Conservation (phyloP, 2,329 filamentous ascomycete genomes). For the Colletotrichum tofieldiae region DNA sequence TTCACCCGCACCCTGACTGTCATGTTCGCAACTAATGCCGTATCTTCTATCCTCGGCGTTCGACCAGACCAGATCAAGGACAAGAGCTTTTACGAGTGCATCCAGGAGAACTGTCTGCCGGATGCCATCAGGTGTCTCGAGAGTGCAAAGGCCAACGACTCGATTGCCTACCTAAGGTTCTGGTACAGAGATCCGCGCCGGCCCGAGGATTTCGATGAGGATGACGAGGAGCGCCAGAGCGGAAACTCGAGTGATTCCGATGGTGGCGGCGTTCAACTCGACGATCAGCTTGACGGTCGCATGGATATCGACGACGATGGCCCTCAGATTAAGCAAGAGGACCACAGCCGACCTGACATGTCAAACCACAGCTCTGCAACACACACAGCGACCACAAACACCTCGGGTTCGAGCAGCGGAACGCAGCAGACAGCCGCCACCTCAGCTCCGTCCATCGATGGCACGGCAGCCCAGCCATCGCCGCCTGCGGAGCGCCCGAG, state of each 20-base stretch:
- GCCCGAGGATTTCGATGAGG: slow-evolving; percentile 65
- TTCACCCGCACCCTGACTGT: slow-evolving; percentile 87
- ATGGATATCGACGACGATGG: slow-evolving; percentile 61
- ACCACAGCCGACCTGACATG: slow-evolving; percentile 26
- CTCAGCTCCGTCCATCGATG: slow-evolving; percentile 26
- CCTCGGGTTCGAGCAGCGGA: slow-evolving; percentile 31
- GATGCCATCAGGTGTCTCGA: slow-evolving; percentile 86
- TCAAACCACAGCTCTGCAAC: slow-evolving; percentile 43
- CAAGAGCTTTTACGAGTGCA: slow-evolving; percentile 90
- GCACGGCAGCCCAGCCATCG: slow-evolving; percentile 9
- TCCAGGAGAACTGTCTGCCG: slow-evolving; percentile 81
- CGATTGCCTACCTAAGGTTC: slow-evolving; percentile 90
- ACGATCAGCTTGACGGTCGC: slow-evolving; percentile 56
- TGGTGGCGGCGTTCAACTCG: slow-evolving; percentile 64
- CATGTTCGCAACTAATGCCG: slow-evolving; percentile 88
- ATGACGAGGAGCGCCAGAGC: slow-evolving; percentile 56
- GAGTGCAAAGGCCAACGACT: slow-evolving; percentile 90
- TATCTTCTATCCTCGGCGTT: slow-evolving; percentile 83
- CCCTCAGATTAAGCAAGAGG: slow-evolving; percentile 56
- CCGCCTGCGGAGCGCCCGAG: slow-evolving; percentile 43
- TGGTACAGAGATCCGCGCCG: slow-evolving; percentile 83
- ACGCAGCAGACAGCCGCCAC: slow-evolving; percentile 30
- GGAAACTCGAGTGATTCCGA: slow-evolving; percentile 58
- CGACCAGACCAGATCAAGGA: slow-evolving; percentile 78
- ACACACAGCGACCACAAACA: slow-evolving; percentile 39